phyloP scores from a whole-genome alignment of 192 early-diverging fungal species.

The Pilobolus umbonatus region DNA sequence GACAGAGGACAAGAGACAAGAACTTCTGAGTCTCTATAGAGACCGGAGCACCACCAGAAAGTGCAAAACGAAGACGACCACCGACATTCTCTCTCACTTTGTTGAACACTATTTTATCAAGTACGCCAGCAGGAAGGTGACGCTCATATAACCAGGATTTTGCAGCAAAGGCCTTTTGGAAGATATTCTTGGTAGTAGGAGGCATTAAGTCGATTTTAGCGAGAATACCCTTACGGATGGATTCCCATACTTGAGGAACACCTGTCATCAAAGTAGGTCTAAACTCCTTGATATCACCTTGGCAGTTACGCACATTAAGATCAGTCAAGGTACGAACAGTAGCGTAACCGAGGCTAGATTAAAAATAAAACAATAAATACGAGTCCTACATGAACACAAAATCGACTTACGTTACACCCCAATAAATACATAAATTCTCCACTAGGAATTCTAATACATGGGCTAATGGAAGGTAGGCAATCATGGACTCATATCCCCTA shows the following conservation, averaged over 20 bases:
- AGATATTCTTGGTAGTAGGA: conserved; percentile 61
- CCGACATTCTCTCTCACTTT: conserved; percentile 80
- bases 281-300: conserved; percentile 69
- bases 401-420: conserved; percentile 53
- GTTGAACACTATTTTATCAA: conserved; percentile 79
- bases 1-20: conserved; percentile 68
- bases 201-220: conserved; percentile 52
- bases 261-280: conserved; percentile 75
- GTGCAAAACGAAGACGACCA: conserved; percentile 73
- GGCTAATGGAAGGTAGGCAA: conserved; percentile 84
- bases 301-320: conserved; percentile 57
- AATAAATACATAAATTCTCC: conserved; percentile 66
- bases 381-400: conserved; percentile 49
- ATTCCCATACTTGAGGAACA: conserved; percentile 83
- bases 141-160: conserved; percentile 65
- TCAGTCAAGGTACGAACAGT: conserved; percentile 69
- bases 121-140: conserved; percentile 60
- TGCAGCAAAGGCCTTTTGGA: conserved; percentile 67
- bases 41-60: conserved; percentile 89
- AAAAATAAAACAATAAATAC: conserved; percentile 1
- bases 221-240: conserved; percentile 81
- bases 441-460: conserved; percentile 88
- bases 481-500: conserved; percentile 52
- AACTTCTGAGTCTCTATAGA: conserved; percentile 82
- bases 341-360: conserved; percentile 41